Base-by-base conservation (phyloP, 164 flowering plant species). In the Vitis rupestris region DNA sequence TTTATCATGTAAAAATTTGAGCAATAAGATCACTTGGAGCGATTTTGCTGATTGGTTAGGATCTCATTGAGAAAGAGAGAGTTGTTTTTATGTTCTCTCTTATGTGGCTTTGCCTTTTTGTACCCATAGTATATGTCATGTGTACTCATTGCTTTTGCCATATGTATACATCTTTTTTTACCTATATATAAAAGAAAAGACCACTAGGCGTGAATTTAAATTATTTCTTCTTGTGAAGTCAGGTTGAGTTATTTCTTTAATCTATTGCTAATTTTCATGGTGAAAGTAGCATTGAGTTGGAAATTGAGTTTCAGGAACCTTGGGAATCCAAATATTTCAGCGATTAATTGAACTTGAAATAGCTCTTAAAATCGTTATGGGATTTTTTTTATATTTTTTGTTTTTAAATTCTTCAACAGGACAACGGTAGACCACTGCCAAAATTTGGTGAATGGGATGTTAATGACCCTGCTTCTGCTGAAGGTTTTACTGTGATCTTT, bases 391-490 rank as follows among this genome's bases (percentile, higher is more conserved):
- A 9, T 17, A 29, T 37, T 56, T 9, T 29, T 44, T 7, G 14
- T 51, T 23, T 60, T 63, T 54, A 29, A 29, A 52, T 9, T 57
- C n/a, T n/a, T n/a, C 30, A 62, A 17, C 84, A 92, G 95, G 97
- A 92, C 68, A 85, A 89, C 73, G 97, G 93, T 73, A 83, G 76
- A 30, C 98, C 97, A 47, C 75, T 93, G 81, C 98, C 98, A 23
- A 93, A 93, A 82, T 93, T 93, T 78, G 98, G 98, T 74, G 98
- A 93, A 72, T 93, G 98, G 98, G 97, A 93, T 78, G 98, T 90
- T 30, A 93, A 90, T 79, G 98, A 93, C 78, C 97, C 98, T 66
- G 85, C 98, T 64, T 93, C 98, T 59, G 97, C 97, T 62, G 98
- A 93, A 82, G 94, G 95, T 50, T 93, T 91, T 70, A 93, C 97